A percentile compares a stretch with the other conserved stretches of the same genome.
Conservation (phyloP, 2,329 filamentous ascomycete genomes). For the Fusarium duplospermum region DNA sequence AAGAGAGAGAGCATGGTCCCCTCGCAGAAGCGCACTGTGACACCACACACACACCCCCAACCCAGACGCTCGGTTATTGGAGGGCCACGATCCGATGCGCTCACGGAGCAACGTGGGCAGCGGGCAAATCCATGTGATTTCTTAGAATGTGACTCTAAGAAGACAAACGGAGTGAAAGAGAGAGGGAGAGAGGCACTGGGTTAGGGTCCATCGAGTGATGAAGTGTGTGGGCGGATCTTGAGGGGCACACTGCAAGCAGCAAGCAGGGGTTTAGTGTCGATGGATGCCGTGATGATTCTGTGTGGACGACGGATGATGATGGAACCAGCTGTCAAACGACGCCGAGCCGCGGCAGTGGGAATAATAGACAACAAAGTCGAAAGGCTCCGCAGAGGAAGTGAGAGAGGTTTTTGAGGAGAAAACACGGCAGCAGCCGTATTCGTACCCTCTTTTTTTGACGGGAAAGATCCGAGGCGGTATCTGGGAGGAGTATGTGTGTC, state of each 20-base stretch:
- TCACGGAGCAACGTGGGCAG: slow-evolving; percentile 9
- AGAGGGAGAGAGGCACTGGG: neutral
- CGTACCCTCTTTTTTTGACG: neutral
- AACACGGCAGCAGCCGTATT: neutral
- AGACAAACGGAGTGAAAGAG: neutral
- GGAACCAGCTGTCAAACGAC: slow-evolving; percentile 1
- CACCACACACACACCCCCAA: slow-evolving; percentile 5
- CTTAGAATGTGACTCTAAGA: neutral
- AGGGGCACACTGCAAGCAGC: neutral
- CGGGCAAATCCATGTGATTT: neutral
- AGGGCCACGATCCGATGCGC: slow-evolving; percentile 8
- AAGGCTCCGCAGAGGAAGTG: neutral
- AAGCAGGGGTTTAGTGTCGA: neutral
- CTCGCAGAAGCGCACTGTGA: neutral
- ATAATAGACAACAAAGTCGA: neutral
- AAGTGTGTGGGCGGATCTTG: slow-evolving; percentile 14
- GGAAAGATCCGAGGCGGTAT: neutral
- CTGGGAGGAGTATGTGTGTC: neutral
- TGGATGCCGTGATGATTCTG: neutral
- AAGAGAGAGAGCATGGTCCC: neutral
- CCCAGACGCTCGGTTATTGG: slow-evolving; percentile 14
- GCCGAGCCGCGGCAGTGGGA: neutral
- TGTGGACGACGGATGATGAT: slow-evolving; percentile 2
- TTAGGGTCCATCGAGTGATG: slow-evolving; percentile 8
- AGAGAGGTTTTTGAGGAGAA: slow-evolving; percentile 1